Conservation (phyloP, 1,284 basidiomycete species). For the Sanghuangporus baumii region DNA sequence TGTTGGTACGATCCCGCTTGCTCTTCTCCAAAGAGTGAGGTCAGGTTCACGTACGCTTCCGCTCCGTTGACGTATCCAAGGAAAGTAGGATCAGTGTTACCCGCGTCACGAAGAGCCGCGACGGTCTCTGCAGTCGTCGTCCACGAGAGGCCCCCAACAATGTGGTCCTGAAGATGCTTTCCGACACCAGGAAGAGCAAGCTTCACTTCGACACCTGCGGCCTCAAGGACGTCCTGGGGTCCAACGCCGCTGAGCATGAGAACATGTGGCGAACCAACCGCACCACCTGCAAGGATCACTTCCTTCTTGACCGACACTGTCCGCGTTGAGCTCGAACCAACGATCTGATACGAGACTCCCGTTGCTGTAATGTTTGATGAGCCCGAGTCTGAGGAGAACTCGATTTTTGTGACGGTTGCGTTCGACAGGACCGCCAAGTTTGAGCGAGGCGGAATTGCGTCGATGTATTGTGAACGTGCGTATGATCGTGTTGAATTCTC, state of each 20-base stretch:
- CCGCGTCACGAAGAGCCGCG: constrained; percentile 33
- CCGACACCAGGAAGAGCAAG: constrained; percentile 68
- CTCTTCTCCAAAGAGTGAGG: constrained; percentile 39
- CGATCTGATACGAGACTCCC: constrained; percentile 49
- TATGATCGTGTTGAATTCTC: constrained; percentile 64
- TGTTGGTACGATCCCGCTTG: constrained; percentile 28
- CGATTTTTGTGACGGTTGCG: constrained; percentile 53
- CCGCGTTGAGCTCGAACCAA: constrained; percentile 29
- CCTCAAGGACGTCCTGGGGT: constrained; percentile 47
- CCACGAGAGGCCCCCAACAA: constrained; percentile 46
- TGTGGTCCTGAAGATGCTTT: constrained; percentile 70
- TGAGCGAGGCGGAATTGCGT: constrained; percentile 47
- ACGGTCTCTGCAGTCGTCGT: constrained; percentile 42
- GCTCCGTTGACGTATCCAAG: constrained; percentile 65
- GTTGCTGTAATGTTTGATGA: constrained; percentile 43
- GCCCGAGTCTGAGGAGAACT: constrained; percentile 42
- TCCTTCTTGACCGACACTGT: constrained; percentile 37
- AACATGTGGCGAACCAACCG: constrained; percentile 61
- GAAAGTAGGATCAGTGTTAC: constrained; percentile 33
- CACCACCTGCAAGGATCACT: constrained; percentile 34
- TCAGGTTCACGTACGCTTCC: constrained; percentile 59
- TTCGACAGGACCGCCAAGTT: constrained; percentile 61
- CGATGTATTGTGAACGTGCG: constrained; percentile 65
- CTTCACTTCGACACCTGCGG: constrained; percentile 42
- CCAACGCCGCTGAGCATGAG: constrained; percentile 72